phyloP scores from a whole-genome alignment of 345 rosid genomes.

The Hypericum androsaemum region DNA sequence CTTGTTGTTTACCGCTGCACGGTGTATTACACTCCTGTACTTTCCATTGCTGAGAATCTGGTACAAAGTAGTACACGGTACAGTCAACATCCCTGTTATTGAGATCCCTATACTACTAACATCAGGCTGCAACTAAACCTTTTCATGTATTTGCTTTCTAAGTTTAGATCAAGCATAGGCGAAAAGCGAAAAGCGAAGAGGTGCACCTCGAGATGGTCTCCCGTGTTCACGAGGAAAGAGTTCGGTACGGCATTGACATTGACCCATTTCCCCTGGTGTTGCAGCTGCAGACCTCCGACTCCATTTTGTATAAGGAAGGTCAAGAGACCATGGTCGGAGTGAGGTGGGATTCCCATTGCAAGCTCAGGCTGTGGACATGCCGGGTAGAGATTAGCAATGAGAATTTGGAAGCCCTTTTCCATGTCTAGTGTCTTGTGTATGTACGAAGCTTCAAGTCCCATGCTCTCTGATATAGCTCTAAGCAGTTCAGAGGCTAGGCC shows the following conservation, averaged over 20 bases:
- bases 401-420: constrained; percentile 14
- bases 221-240: constrained; percentile 26
- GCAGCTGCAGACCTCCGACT: constrained; percentile 16
- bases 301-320: constrained; percentile 27
- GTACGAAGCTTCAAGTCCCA: constrained; percentile 23
- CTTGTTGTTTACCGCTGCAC: constrained; percentile 23
- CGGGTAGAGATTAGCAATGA: constrained; percentile 26
- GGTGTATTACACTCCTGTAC: constrained; percentile 30
- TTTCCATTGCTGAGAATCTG: constrained; percentile 33
- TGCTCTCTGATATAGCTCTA: constrained; percentile 21
- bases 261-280: constrained; percentile 25
- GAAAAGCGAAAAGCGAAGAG: background rate
- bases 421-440: constrained; percentile 15
- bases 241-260: constrained; percentile 15
- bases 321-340: constrained; percentile 29
- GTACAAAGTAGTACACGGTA: too few relatives aligned
- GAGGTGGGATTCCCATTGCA: constrained; percentile 32
- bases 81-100: too few relatives aligned
- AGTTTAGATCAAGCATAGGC: too few relatives aligned
- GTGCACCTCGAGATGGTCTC: constrained; percentile 33
- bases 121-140: too few relatives aligned
- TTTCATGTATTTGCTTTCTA: too few relatives aligned
- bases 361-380: constrained; percentile 35
- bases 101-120: too few relatives aligned
- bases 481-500: constrained; percentile 24